Evolutionary conservation across 345 rosid species (phyloP), one percentile per base, ranked within the genome.

Genomic region (Anacardium occidentale): DNA sequence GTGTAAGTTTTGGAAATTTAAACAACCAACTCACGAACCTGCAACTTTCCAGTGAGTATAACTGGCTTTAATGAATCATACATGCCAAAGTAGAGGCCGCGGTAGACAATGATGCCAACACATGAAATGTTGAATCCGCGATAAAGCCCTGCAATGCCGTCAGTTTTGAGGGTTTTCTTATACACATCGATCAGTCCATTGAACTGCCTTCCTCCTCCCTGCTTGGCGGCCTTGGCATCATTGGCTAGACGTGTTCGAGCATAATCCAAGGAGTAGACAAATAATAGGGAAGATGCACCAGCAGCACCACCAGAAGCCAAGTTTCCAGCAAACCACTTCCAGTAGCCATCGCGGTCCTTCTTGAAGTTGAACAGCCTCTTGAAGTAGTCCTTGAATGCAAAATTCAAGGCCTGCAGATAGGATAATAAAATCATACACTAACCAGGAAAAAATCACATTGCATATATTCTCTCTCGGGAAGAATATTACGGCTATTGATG

Each of bases 281-380:
- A 81, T 5, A 81, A 22, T 22, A 76, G 68, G 54, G 85, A 83
- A 25, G 85, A 78, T 34, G 87, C 87, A 37, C 87, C 85, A 5
- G 87, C 85, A 60, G 82, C 83, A 51, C 85, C 85, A 71, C 87
- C 87, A n/a, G 87, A 83, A 22, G 68, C 86, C 71, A 83, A 67
- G 75, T 83, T 83, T 8, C 86, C 84, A 18, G 84, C 84, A 74
- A 83, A 83, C 86, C 86, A 83, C 68, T 76, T 78, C 86, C 86
- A 80, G 67, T 78, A 83, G 52, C 85, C 85, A 76, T 84, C 85
- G 4, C 66, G 72, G 69, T 84, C 87, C 76, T 84, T 84, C 77
- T 66, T 81, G 77, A 81, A 84, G 80, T 84, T 79, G 20, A 84
- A 81, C 59, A 83, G n/a, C 32, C 79, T 81, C 78, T 84, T 83